phyloP scores from a whole-genome alignment of 345 rosid genomes.

The Eutrema heterophyllum region DNA sequence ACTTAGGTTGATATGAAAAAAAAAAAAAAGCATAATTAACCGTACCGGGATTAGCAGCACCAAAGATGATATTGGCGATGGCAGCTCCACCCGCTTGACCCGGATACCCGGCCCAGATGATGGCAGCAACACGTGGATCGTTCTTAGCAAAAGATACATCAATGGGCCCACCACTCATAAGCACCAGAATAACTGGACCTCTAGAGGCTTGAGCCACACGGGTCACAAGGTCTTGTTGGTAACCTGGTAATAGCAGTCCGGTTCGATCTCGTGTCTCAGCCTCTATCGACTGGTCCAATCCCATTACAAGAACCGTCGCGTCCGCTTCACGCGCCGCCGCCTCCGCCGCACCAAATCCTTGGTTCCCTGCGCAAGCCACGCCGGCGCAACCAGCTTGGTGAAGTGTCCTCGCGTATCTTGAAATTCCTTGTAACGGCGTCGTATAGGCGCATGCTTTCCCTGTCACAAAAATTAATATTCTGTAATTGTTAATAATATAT shows the following conservation, averaged over 20 bases:
- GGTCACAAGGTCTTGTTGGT: slow-evolving; percentile 71
- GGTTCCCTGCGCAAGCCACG: slow-evolving; percentile 48
- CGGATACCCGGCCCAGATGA: slow-evolving; percentile 98
- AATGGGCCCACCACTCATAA: slow-evolving; percentile 83
- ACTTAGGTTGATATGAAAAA: too few species aligned
- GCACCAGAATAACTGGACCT: slow-evolving; percentile 64
- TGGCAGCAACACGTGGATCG: slow-evolving; percentile 65
- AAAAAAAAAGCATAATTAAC: too few species aligned
- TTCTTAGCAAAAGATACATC: slow-evolving; percentile 82
- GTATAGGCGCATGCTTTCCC: slow-evolving; percentile 76
- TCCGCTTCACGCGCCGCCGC: slow-evolving; percentile 62
- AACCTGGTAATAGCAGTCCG: slow-evolving; percentile 65
- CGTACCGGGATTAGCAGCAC: slow-evolving; percentile 72
- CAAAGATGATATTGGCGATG: slow-evolving; percentile 72
- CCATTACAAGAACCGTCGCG: slow-evolving; percentile 80
- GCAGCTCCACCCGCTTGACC: slow-evolving; percentile 96
- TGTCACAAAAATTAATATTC: neutral
- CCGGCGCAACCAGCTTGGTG: slow-evolving; percentile 60
- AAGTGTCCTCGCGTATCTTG: slow-evolving; percentile 50
- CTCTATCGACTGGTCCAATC: slow-evolving; percentile 84
- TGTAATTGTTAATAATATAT: neutral
- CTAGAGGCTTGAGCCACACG: slow-evolving; percentile 65
- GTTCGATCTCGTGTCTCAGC: slow-evolving; percentile 67
- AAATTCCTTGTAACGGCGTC: slow-evolving; percentile 67
- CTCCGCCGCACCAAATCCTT: slow-evolving; percentile 47